Conservation (phyloP, 495 filamentous ascomycete species). For the Trichocladium uniseriatum region DNA sequence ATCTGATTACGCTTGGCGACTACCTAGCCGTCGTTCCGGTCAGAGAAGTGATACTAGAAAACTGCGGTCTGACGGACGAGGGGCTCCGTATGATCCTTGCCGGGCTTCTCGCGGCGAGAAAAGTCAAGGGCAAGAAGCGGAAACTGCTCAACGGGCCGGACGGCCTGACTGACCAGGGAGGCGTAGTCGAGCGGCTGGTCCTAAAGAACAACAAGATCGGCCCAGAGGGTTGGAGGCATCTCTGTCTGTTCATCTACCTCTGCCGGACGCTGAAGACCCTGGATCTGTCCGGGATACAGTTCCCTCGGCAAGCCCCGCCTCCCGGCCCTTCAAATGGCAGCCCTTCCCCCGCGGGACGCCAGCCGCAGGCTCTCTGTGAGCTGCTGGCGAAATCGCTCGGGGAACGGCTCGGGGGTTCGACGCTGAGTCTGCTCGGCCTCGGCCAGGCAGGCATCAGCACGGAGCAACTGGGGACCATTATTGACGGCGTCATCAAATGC, state of each 20-base stretch:
- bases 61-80: conserved; percentile 77
- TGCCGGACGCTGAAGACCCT: conserved; percentile 77
- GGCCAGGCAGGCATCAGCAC: conserved; percentile 64
- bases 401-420: conserved; percentile 62
- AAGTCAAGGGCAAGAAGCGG: conserved; percentile 38
- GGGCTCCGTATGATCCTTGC: conserved; percentile 79
- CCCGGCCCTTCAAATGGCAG: neutral
- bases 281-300: conserved; percentile 77
- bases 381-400: conserved; percentile 65
- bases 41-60: conserved; percentile 72
- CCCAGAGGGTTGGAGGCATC: conserved; percentile 81
- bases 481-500: conserved; percentile 65
- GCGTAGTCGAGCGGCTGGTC: conserved; percentile 76
- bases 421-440: conserved; percentile 76
- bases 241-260: conserved; percentile 82
- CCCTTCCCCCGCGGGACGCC: conserved; percentile 7
- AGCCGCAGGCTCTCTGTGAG: conserved; percentile 24
- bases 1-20: conserved; percentile 79
- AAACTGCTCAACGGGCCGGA: conserved; percentile 28
- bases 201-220: conserved; percentile 91
- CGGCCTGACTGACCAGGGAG: conserved; percentile 37
- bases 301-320: conserved; percentile 43
- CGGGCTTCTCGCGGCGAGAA: conserved; percentile 73
- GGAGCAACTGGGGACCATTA: conserved; percentile 59
- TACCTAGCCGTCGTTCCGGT: conserved; percentile 92